These are phyloP conservation scores for Zymoseptoria passerinii DNA, from an alignment of 2,329 filamentous ascomycete genomes.

Conservation along the genomic window DNA sequence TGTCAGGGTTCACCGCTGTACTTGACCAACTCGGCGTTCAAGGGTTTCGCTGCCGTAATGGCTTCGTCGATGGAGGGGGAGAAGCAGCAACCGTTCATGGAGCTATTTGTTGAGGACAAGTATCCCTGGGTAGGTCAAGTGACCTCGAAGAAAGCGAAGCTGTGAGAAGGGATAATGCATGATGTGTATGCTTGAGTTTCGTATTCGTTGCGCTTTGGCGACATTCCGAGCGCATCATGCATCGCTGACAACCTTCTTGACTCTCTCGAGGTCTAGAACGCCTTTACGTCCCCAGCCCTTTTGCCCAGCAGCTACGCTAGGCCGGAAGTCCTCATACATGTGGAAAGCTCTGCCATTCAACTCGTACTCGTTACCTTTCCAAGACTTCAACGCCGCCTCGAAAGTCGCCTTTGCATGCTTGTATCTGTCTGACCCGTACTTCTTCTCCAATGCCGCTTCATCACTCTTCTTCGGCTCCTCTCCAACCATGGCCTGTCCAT, in stretches of 20 bases:
- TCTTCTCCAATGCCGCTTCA: slow-evolving; percentile 21
- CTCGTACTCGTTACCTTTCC: slow-evolving; percentile 24
- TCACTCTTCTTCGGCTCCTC: slow-evolving; percentile 17
- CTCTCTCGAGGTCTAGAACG: slow-evolving; percentile 8
- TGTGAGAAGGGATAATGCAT: slow-evolving; percentile 4
- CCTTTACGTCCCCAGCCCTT: slow-evolving; percentile 29
- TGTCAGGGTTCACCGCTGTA: slow-evolving; percentile 18
- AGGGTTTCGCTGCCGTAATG: slow-evolving; percentile 13
- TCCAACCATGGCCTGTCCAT: slow-evolving; percentile 18
- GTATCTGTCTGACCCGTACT: slow-evolving; percentile 20
- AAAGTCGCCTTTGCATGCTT: slow-evolving; percentile 16
- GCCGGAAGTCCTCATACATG: slow-evolving; percentile 27
- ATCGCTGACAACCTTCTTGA: neutral
- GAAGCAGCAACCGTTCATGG: slow-evolving; percentile 13
- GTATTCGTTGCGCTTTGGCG: neutral
- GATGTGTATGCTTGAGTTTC: neutral
- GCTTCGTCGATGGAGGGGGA: slow-evolving; percentile 12
- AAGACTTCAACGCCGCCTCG: slow-evolving; percentile 13
- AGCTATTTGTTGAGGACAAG: slow-evolving; percentile 12
- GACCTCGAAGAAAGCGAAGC: slow-evolving; percentile 10
- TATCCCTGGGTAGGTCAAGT: slow-evolving; percentile 12
- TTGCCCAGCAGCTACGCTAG: slow-evolving; percentile 20
- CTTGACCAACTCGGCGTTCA: slow-evolving; percentile 15
- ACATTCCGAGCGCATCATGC: neutral
- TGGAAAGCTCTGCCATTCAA: slow-evolving; percentile 22